phyloP scores from a whole-genome alignment of 2,329 filamentous ascomycete genomes.

The Ceratocystis smalleyi region DNA sequence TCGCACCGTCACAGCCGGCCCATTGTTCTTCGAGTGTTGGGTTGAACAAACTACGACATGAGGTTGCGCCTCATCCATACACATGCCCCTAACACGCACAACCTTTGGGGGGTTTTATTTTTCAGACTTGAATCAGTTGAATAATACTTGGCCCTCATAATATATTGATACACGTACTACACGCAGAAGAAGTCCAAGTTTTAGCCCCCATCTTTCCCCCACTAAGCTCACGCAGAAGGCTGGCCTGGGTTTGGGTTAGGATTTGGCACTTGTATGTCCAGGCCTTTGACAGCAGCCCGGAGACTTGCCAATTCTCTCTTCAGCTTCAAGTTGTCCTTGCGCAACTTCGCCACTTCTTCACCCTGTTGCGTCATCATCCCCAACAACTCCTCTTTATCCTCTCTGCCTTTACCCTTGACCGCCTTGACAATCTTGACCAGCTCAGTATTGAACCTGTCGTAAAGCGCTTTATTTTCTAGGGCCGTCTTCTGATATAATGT shows the following conservation, averaged over 20 bases:
- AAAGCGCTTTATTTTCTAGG: conserved; percentile 83
- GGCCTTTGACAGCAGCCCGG: conserved; percentile 31
- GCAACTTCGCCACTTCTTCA: conserved; percentile 61
- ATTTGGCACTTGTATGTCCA: conserved; percentile 12
- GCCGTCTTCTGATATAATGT: conserved; percentile 76
- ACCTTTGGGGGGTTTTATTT: conserved; percentile 22
- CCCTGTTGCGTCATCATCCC: conserved; percentile 53
- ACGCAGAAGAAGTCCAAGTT: background rate
- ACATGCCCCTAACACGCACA: conserved; percentile 4
- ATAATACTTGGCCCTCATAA: conserved; percentile 12
- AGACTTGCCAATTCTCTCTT: conserved; percentile 68
- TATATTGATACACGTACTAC: conserved; percentile 15
- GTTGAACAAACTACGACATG: conserved; percentile 37
- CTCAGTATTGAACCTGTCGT: conserved; percentile 85
- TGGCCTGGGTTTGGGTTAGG: background rate
- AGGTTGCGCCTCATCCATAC: too few relatives aligned
- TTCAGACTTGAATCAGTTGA: background rate
- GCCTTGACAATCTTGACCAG: conserved; percentile 67
- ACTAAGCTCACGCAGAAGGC: background rate
- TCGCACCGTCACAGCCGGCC: conserved; percentile 39
- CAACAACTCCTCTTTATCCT: conserved; percentile 66
- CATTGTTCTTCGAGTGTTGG: conserved; percentile 52
- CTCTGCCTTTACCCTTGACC: conserved; percentile 54
- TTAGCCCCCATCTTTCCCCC: background rate
- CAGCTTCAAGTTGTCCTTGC: conserved; percentile 72